Base-by-base conservation (phyloP, 305 asterid genomes). In the Fraxinus albicans region DNA sequence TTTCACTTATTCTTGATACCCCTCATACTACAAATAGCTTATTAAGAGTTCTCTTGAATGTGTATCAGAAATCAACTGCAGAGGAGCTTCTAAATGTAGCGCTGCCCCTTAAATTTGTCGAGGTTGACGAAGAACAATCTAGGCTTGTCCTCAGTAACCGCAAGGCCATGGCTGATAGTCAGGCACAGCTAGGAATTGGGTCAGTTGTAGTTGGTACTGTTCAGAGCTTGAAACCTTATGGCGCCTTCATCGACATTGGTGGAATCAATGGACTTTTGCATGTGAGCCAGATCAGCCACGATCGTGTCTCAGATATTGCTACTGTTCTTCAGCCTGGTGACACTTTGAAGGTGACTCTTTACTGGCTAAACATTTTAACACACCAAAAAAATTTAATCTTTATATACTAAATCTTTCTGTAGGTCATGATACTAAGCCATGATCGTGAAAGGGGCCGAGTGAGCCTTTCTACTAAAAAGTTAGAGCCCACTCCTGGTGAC, bases 371-470 rank as follows among this genome's bases (percentile, higher is more conserved):
- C 53, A 3, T 69, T n/a, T 83, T 76, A 29, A 55, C 58, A 15
- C 50, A 15, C 42, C 25, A 82, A 35, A 69, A 53, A 73, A 35
- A 77, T 38, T 53, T 23, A 55, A 44, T 63, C 27, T 82, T 81
- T 12, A 81, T 75, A 50, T 76, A 31, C 80, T 84, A 42, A 50
- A 80, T 78, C 77, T 80, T 78, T 74, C 13, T 83, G 76, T 83
- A 95, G 99, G 99, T 96, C 83, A 96, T 96, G 99, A 90, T 96
- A 80, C 89, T 96, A 77, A 96, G 99, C 93, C 99, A 96, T 88
- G 98, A 96, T 78, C 98, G 99, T 53, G 99, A 94, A 87, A 94
- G 99, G 82, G 99, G 98, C 19, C 87, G 99, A 42, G 98, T 96
- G 85, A 94, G 98, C 90, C 96, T 96, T 73, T 96, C 98, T 10